Conservation (phyloP, 1,284 basidiomycete species). For the Anthracocystis setariae region DNA sequence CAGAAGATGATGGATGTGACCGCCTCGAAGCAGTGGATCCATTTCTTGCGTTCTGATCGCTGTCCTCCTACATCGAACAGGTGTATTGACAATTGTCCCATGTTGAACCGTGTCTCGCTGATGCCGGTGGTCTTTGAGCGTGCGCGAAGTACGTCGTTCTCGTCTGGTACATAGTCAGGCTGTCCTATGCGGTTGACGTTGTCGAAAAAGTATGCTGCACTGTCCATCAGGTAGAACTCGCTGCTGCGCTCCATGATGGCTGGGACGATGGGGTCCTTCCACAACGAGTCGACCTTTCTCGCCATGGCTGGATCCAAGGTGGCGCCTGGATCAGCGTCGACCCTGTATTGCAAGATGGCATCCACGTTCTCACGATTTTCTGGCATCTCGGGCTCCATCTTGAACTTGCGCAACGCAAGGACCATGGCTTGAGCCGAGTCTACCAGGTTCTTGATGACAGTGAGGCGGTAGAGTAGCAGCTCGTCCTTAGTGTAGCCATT, state of each 20-base stretch:
- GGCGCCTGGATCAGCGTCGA: slow-evolving; percentile 64
- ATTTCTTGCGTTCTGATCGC: slow-evolving; percentile 64
- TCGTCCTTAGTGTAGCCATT: slow-evolving; percentile 87
- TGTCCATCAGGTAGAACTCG: slow-evolving; percentile 97
- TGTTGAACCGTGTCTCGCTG: slow-evolving; percentile 77
- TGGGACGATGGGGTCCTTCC: slow-evolving; percentile 89
- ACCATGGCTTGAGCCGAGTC: slow-evolving; percentile 85
- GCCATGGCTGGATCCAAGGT: slow-evolving; percentile 71
- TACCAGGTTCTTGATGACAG: slow-evolving; percentile 71
- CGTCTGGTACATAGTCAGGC: slow-evolving; percentile 83
- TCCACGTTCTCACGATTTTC: slow-evolving; percentile 76
- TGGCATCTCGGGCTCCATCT: slow-evolving; percentile 81
- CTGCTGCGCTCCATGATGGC: slow-evolving; percentile 84
- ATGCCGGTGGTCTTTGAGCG: slow-evolving; percentile 93
- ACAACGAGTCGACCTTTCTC: slow-evolving; percentile 81
- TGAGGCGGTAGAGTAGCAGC: slow-evolving; percentile 79
- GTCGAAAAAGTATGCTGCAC: slow-evolving; percentile 89
- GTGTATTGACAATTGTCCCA: slow-evolving; percentile 69
- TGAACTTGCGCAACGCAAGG: slow-evolving; percentile 87
- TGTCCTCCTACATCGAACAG: slow-evolving; percentile 66
- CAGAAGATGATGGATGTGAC: slow-evolving; percentile 65
- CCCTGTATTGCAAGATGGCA: slow-evolving; percentile 69
- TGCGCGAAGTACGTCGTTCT: slow-evolving; percentile 87
- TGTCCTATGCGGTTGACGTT: slow-evolving; percentile 83
- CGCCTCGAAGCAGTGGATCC: slow-evolving; percentile 68